Percentiles rank a stretch among this genome's conserved stretches.
Conservation (phyloP, 345 rosid genomes). For the Linum trigynum region DNA sequence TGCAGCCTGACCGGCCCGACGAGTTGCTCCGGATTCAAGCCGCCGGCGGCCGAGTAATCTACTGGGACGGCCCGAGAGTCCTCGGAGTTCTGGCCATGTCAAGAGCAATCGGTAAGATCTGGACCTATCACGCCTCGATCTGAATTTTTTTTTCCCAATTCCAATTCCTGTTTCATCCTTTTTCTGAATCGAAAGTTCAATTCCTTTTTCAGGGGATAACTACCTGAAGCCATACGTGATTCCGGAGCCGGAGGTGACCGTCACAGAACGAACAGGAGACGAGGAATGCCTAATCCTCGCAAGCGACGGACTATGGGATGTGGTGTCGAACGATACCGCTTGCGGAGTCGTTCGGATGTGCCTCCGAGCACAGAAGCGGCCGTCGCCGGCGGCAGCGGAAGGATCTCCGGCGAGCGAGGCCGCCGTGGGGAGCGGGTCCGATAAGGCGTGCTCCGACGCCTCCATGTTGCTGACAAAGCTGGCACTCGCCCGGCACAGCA, state of each 20-base stretch:
- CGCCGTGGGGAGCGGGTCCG: conserved; percentile 12
- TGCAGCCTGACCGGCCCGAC: conserved; percentile 36
- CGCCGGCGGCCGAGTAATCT: conserved; percentile 39
- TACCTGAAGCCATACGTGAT: conserved; percentile 32
- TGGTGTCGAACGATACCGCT: conserved; percentile 29
- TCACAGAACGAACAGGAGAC: conserved; percentile 21
- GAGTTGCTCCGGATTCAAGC: conserved; percentile 29
- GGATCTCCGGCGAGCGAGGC: conserved; percentile 7
- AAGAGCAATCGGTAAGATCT: conserved; percentile 26
- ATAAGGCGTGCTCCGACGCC: conserved; percentile 60
- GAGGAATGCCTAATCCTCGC: conserved; percentile 37
- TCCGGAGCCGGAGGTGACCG: conserved; percentile 34
- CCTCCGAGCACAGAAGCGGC: conserved; percentile 8
- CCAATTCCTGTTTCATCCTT: neutral
- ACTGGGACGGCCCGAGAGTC: conserved; percentile 34
- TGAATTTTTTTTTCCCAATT: neutral
- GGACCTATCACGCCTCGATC: neutral
- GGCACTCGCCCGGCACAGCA: conserved; percentile 64
- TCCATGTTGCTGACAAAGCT: conserved; percentile 59
- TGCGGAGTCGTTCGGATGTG: conserved; percentile 22
- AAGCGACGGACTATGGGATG: conserved; percentile 46
- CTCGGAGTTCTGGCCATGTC: conserved; percentile 43
- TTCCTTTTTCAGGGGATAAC: conserved; percentile 25
- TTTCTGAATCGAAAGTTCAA: conserved; percentile 7
- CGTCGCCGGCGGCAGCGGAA: conserved; percentile 1